These are phyloP conservation scores for Beta macrorhiza DNA, from an alignment of 179 eudicot genomes.

Conservation along the genomic window DNA sequence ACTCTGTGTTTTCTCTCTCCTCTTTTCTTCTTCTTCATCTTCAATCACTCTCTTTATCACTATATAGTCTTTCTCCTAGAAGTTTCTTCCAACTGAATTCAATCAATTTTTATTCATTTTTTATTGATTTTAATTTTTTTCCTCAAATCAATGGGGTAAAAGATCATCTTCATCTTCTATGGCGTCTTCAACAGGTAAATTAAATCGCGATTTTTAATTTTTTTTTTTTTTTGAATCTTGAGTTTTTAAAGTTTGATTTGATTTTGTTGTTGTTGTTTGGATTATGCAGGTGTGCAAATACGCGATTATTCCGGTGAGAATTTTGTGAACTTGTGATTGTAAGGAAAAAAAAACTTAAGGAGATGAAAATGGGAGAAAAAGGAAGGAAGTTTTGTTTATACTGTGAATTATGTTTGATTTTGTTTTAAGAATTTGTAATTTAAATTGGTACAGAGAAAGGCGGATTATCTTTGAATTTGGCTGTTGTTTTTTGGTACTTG, in stretches of 20 bases:
- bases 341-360: slow-evolving; percentile 3
- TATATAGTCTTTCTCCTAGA: not conserved
- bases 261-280: not conserved
- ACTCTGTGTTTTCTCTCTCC: not conserved
- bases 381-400: slow-evolving; percentile 1
- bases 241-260: not conserved
- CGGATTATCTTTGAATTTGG: slow-evolving; percentile 24
- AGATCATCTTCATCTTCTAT: slow-evolving; percentile 17
- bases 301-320: slow-evolving; percentile 65
- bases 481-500: slow-evolving; percentile 32
- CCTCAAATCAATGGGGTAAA: slow-evolving; percentile 36
- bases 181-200: slow-evolving; percentile 26
- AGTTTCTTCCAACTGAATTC: not conserved
- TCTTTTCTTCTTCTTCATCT: not conserved
- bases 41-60: not conserved
- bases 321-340: slow-evolving; percentile 39
- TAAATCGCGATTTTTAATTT: not conserved
- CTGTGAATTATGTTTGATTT: slow-evolving; percentile 4
- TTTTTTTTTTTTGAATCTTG: not conserved
- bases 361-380: slow-evolving; percentile 16
- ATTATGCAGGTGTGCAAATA: slow-evolving; percentile 45
- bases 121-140: not conserved
- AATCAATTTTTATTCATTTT: not conserved
- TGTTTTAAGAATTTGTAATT: not conserved
- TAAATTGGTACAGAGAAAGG: not conserved